Conservation (phyloP, 257 asterid species). For the Jacaranda mimosifolia region DNA sequence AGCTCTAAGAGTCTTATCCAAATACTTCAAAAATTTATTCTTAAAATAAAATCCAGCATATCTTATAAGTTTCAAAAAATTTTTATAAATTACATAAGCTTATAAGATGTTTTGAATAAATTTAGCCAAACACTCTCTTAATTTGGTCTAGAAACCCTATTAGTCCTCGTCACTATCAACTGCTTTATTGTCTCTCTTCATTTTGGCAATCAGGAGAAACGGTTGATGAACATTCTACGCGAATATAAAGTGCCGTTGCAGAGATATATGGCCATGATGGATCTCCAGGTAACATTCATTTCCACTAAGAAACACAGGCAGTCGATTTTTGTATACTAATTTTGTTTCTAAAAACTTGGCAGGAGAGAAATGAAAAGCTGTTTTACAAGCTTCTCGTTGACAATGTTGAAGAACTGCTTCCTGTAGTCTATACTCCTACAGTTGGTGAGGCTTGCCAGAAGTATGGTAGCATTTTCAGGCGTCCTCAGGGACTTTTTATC, state of each 20-base stretch:
- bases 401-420: constrained; percentile 79
- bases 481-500: constrained; percentile 86
- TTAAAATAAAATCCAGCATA: too few relatives aligned
- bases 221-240: constrained; percentile 64
- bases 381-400: constrained; percentile 86
- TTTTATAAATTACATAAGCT: neutral
- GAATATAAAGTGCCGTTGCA: constrained; percentile 70
- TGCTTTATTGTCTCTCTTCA: neutral
- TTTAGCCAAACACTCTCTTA: neutral
- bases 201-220: constrained; percentile 56
- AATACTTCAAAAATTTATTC: too few relatives aligned
- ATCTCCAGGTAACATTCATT: constrained; percentile 71
- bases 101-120: neutral
- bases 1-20: too few relatives aligned
- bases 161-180: neutral
- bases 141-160: too few relatives aligned
- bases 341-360: constrained; percentile 29
- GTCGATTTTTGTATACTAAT: neutral
- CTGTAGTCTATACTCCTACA: constrained; percentile 83
- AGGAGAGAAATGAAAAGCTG: constrained; percentile 81
- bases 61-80: too few relatives aligned
- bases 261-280: constrained; percentile 83
- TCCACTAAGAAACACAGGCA: neutral
- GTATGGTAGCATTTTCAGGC: constrained; percentile 79
- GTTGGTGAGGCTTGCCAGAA: constrained; percentile 96